These are phyloP conservation scores for Madurella fahalii DNA, from an alignment of 2,329 filamentous ascomycete genomes.

Conservation along the genomic window DNA sequence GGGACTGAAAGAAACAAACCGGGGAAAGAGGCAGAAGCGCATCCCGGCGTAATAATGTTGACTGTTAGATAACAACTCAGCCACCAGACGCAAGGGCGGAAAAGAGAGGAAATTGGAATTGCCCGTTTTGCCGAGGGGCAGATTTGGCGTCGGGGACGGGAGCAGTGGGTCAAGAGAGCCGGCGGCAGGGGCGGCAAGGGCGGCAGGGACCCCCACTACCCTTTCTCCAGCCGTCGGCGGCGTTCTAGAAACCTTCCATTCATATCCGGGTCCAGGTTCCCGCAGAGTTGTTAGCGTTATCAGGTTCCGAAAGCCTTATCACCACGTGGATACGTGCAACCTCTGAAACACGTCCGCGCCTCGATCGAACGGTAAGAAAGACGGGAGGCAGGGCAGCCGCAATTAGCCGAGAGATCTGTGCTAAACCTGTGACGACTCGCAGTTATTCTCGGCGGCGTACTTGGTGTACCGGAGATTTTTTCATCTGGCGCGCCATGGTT, in stretches of 20 bases:
- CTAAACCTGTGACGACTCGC: too few relatives aligned
- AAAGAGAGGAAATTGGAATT: background rate
- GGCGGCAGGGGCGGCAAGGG: conserved; percentile 5
- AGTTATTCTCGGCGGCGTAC: too few relatives aligned
- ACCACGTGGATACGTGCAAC: conserved; percentile 19
- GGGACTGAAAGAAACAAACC: too few relatives aligned
- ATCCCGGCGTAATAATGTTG: too few relatives aligned
- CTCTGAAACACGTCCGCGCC: background rate
- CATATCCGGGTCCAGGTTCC: background rate
- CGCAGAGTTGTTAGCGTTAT: background rate
- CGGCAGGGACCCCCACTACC: background rate
- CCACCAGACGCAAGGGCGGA: background rate
- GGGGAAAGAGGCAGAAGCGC: too few relatives aligned
- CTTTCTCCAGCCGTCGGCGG: conserved; percentile 6
- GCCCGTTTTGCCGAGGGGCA: background rate
- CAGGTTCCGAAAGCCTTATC: conserved; percentile 12
- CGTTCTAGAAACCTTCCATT: conserved; percentile 16
- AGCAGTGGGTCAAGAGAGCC: background rate
- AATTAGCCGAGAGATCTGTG: background rate
- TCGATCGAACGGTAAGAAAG: background rate
- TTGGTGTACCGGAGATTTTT: too few relatives aligned
- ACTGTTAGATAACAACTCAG: too few relatives aligned
- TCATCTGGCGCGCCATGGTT: conserved; percentile 3
- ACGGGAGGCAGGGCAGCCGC: too few relatives aligned
- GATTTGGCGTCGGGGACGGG: background rate